phyloP scores from a whole-genome alignment of 148 eudicot species.

The Nepenthes mirabilis region DNA sequence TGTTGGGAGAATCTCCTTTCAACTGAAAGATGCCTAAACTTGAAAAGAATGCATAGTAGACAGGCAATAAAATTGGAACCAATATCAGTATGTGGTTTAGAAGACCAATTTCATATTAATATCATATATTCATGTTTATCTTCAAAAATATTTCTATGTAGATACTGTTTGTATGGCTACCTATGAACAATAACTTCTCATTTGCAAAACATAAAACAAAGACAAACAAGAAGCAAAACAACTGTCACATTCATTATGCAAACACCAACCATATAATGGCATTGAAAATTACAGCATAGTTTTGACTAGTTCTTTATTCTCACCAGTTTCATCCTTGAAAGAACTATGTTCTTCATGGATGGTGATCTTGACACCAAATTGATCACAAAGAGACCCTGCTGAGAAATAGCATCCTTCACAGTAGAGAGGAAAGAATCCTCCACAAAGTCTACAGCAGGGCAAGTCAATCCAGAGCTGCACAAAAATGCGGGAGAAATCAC shows the following conservation, averaged over 20 bases:
- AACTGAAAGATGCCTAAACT: no score
- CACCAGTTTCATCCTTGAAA: conserved; percentile 70
- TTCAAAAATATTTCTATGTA: no score
- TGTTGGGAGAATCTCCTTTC: no score
- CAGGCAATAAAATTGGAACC: no score
- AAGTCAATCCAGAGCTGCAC: conserved; percentile 84
- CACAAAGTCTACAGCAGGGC: conserved; percentile 80
- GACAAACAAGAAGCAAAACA: neutral
- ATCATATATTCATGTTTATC: no score
- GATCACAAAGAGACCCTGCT: conserved; percentile 72
- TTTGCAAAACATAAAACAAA: no score
- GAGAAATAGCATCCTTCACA: conserved; percentile 55
- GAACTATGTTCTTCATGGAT: conserved; percentile 46
- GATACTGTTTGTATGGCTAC: no score
- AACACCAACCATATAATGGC: neutral
- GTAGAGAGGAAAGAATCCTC: conserved; percentile 60
- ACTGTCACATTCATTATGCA: neutral
- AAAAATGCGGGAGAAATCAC: conserved; percentile 2
- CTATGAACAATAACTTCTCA: no score
- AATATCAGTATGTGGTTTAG: no score
- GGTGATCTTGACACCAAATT: conserved; percentile 87
- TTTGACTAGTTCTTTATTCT: conserved; percentile 9
- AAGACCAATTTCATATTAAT: no score
- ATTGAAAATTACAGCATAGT: neutral
- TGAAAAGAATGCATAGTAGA: no score